Evolutionary conservation across 805 yeast genomes (phyloP).

Genomic region (Kluyveromyces nonfermentans): DNA sequence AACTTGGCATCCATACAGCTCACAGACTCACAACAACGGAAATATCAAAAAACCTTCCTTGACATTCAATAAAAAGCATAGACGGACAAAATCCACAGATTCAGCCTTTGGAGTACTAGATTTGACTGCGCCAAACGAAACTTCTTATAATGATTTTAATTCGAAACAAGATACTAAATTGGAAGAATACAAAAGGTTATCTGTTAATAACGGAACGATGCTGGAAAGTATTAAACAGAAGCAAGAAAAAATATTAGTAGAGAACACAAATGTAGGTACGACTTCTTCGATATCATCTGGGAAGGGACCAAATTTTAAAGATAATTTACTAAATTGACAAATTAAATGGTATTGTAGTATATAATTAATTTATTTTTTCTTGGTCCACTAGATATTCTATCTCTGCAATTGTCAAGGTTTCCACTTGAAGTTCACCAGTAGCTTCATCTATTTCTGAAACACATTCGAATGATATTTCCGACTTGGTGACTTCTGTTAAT

Average conservation of each 20-base stretch:
- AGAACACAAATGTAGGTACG: background rate
- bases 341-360: background rate
- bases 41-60: background rate
- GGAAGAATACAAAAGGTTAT: background rate
- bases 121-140: constrained; percentile 18
- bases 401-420: constrained; percentile 42
- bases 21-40: background rate
- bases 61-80: constrained; percentile 12
- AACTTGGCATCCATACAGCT: constrained; percentile 7
- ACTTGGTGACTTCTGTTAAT: constrained; percentile 30
- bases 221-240: constrained; percentile 11
- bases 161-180: background rate
- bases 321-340: constrained; percentile 15
- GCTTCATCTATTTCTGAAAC: constrained; percentile 30
- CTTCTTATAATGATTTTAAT: constrained; percentile 1
- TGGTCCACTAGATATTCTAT: constrained; percentile 51
- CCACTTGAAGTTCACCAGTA: constrained; percentile 32
- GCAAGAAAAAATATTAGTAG: constrained; percentile 17
- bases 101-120: constrained; percentile 25
- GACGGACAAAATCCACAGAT: constrained; percentile 17
- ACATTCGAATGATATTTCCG: constrained; percentile 38
- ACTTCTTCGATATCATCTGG: constrained; percentile 3
- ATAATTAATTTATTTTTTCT: constrained; percentile 22
- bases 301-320: constrained; percentile 19
- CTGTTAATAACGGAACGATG: background rate